Evolutionary conservation across 371 early-diverging fungal species (phyloP), one percentile per base, ranked within the genome.

Genomic region (Rhizopus stolonifer): DNA sequence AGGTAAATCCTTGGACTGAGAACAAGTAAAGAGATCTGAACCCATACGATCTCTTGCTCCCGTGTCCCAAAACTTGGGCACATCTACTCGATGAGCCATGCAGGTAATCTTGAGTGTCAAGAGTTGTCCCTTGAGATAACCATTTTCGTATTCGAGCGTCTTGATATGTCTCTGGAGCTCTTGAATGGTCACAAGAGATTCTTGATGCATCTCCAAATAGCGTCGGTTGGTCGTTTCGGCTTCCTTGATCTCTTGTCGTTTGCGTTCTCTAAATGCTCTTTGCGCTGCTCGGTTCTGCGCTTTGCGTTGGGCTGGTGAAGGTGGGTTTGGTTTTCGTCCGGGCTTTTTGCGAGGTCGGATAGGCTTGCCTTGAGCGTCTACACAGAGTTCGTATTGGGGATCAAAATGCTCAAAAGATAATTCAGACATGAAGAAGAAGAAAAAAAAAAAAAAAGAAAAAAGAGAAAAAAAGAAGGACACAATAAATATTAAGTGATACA

Each of bases 261-360:
- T 90, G 3, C 91, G 78, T 63, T 87, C 86, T 8, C 90, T 80
- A 60, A 88, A 90, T 1, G 88, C 87, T 22, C 87, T 73, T 62
- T 90, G 90, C 0, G 88, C 88, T 9, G 83, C 86, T 24, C 90
- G 70, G 54, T 90, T 90, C 52, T 90, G 90, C 15, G 83, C 86
- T 34, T 86, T 85, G 26, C 89, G 75, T 49, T 82, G 80, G 23
- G 83, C 76, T 22, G 83, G 70, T 3, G 71, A 56, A 4, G 74
- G 74, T 24, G 74, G 74, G n/a, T 74, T 74, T 0, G 74, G 74
- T 36, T 74, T 74, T 24, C 74, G 49, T 1, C 74, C 74, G 14
- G 74, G 74, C 18, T 70, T 70, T 40, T 67, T 70, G 17, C 71
- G 66, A 18, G 74, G 74, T 24, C 67, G 66, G 15, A 74, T 71